Base-by-base conservation (phyloP, 1,284 basidiomycete genomes). In the Leccinum solheimii region DNA sequence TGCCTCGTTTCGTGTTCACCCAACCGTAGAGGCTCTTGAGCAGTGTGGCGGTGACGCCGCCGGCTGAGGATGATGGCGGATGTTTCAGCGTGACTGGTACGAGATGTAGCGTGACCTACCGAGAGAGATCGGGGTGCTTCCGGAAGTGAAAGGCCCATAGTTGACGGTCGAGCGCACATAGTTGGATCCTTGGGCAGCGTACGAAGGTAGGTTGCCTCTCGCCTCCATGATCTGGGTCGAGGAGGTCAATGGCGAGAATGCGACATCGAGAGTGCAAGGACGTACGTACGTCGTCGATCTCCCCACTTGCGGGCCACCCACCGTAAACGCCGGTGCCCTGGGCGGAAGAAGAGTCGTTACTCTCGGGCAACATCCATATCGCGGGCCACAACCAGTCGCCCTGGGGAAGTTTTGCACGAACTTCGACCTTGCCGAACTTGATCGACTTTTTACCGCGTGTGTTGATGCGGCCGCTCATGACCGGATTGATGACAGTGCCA, bases 341-440 rank as follows among this genome's bases (percentile, higher is more conserved):
- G 5, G 63, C 0, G 0, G 65, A 1, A 34, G 64, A 65, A 5
- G 66, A 56, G 40, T 56, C 62, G 60, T 80, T 80, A 59, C 88
- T 78, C 62, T 80, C 81, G 16, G 92, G 92, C 59, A 92, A 74
- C 91, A 94, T 89, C 88, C 89, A 91, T 61, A 95, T 84, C 1
- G 90, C 88, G 2, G 92, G 92, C 92, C 92, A 94, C 57, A 94
- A 76, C 92, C 91, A 87, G 66, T 86, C 84, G 1, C 83, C 81
- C 61, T 69, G 69, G 3, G 76, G 77, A 21, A 78, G 54, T 66
- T 77, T 77, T 60, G 78, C 76, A 26, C 74, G 64, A 13, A 94
- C 82, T 72, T 94, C 92, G 56, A 94, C 84, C 62, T 86, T 83
- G 27, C 92, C 92, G 68, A 83, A 90, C 68, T 78, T 78, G 74